These are phyloP conservation scores for Pulveroboletus sp. DNA, from an alignment of 768 basidiomycete species.

Conservation along the genomic window DNA sequence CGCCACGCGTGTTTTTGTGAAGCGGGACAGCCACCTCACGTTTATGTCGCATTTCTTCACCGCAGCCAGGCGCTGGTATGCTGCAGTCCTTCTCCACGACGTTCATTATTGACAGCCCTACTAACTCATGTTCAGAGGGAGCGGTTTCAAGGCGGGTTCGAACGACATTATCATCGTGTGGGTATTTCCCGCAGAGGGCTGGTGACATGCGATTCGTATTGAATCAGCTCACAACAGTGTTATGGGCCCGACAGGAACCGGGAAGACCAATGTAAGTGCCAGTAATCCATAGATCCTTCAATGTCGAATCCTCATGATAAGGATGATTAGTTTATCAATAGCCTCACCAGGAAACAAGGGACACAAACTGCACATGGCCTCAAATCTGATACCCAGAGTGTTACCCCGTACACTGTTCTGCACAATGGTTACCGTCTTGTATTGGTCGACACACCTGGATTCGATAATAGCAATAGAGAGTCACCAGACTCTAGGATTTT, in stretches of 20 bases:
- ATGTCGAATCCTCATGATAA: neutral
- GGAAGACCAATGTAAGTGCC: constrained; percentile 20
- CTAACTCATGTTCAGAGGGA: no score
- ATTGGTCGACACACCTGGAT: constrained; percentile 18
- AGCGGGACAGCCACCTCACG: no score
- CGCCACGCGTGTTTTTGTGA: no score
- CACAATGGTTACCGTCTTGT: neutral
- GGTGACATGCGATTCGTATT: neutral
- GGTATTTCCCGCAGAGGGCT: neutral
- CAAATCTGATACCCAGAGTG: constrained; percentile 6
- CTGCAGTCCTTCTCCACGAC: no score
- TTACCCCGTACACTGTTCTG: constrained; percentile 1
- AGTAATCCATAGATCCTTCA: neutral
- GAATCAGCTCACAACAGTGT: constrained; percentile 2
- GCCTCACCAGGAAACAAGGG: constrained; percentile 1
- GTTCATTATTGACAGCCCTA: no score
- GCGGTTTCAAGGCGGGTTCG: constrained; percentile 9
- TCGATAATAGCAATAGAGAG: constrained; percentile 17
- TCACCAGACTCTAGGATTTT: constrained; percentile 9
- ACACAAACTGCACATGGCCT: neutral
- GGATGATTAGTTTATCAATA: constrained; percentile 12
- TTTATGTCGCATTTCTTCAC: no score
- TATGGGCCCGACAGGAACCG: constrained; percentile 24
- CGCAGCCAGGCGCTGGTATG: no score
- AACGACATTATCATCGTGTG: constrained; percentile 13